These are phyloP conservation scores for Leccinum imitatum DNA, from an alignment of 768 basidiomycete species.

Conservation along the genomic window DNA sequence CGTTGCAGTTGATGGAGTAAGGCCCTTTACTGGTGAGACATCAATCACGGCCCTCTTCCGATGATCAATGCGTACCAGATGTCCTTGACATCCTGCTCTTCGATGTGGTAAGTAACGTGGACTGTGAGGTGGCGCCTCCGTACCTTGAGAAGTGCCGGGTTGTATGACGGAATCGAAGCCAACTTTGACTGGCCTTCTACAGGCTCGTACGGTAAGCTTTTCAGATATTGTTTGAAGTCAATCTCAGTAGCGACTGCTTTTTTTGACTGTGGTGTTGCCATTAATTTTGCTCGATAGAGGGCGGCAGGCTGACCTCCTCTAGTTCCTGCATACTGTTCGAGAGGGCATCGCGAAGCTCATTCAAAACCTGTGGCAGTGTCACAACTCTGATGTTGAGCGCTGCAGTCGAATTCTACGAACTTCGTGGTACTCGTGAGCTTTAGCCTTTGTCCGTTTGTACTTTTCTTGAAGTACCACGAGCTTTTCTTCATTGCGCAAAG, in stretches of 20 bases:
- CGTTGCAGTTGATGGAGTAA: constrained; percentile 11
- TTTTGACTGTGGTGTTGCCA: constrained; percentile 8
- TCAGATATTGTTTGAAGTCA: constrained; percentile 13
- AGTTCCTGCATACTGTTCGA: constrained; percentile 17
- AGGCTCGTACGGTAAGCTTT: constrained; percentile 8
- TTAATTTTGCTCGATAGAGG: constrained; percentile 1
- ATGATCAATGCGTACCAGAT: constrained; percentile 12
- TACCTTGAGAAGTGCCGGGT: constrained; percentile 19
- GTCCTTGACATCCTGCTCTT: constrained; percentile 5
- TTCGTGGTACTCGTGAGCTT: constrained; percentile 16
- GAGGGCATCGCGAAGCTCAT: constrained; percentile 22
- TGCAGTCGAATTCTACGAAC: constrained; percentile 12
- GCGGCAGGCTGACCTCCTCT: constrained; percentile 16
- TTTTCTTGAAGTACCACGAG: constrained; percentile 18
- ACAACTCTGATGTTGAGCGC: background rate
- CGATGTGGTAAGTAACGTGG: background rate
- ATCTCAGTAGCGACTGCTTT: constrained; percentile 16
- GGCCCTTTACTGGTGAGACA: constrained; percentile 10
- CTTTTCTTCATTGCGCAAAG: constrained; percentile 7
- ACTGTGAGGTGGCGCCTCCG: background rate
- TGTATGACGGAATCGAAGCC: constrained; percentile 5
- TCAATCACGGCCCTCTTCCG: background rate
- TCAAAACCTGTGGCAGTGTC: constrained; percentile 14
- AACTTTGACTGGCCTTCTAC: constrained; percentile 15
- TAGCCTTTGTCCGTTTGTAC: constrained; percentile 21